Conservation (phyloP, 179 eudicot genomes). For the Beta corolliflora region DNA sequence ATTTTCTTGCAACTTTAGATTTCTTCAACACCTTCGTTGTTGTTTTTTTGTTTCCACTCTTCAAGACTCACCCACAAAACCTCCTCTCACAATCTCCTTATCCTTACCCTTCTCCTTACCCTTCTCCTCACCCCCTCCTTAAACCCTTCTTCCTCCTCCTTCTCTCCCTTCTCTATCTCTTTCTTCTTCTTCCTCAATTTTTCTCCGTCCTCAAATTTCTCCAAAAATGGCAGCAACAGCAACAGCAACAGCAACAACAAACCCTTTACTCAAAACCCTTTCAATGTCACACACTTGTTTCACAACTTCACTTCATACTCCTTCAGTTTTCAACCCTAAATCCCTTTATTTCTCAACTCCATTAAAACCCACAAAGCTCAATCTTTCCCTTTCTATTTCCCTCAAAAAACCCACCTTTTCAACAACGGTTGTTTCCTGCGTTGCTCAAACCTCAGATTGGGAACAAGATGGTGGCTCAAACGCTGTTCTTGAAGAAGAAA, state of each 20-base stretch:
- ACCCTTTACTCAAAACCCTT: constrained; percentile 40
- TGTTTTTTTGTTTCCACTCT: background rate
- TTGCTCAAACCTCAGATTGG: constrained; percentile 56
- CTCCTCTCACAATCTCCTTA: constrained; percentile 17
- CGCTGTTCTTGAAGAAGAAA: constrained; percentile 37
- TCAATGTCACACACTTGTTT: constrained; percentile 46
- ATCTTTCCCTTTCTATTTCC: constrained; percentile 34
- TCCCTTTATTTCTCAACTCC: constrained; percentile 34
- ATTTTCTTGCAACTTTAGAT: background rate
- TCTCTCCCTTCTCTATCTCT: background rate
- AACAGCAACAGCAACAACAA: constrained; percentile 29
- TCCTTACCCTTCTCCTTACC: constrained; percentile 3
- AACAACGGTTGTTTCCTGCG: constrained; percentile 25
- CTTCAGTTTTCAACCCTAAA: constrained; percentile 46
- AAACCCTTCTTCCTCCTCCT: constrained; percentile 14
- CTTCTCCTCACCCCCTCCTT: constrained; percentile 5
- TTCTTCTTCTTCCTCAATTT: background rate
- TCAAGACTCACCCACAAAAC: background rate
- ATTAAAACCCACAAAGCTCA: constrained; percentile 49
- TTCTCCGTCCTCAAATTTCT: background rate
- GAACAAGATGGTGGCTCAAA: constrained; percentile 42
- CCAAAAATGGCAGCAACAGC: constrained; percentile 43
- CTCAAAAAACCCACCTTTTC: constrained; percentile 33
- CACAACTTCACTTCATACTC: constrained; percentile 35
- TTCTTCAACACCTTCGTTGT: background rate